Evolutionary conservation across 257 asterid genomes (phyloP), one percentile per base, ranked within the genome.

Genomic region (Echites panduratus): DNA sequence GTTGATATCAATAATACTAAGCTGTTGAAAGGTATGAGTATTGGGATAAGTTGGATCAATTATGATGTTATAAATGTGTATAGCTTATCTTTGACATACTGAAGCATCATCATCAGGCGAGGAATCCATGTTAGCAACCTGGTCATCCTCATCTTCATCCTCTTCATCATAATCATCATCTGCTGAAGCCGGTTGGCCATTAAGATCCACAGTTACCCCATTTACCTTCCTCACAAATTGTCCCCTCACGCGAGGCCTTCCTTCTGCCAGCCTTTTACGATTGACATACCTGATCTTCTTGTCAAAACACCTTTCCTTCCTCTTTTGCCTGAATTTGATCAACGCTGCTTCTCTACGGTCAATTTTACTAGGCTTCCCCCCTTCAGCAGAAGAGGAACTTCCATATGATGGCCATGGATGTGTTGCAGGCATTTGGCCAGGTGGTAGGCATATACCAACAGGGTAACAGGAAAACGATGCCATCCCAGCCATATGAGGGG

Each of bases 261-360:
- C 85, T 44, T 92, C 98, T n/a, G 99, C 98, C 57, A 95, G 94
- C 63, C 76, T 88, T 79, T 95, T 95, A 41, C 98, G 66, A 67
- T 95, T 95, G 52, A 85, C 97, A 71, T 95, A 95, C 87, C 99
- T 87, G 67, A 92, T 86, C 84, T 89, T 95, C 84, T 95, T 92
- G 86, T 92, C 93, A 79, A 90, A 95, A 75, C 98, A 95, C 73
- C 99, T 86, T 44, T 90, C 98, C 79, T 95, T 92, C 54, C 97
- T 85, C 77, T 92, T 95, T 81, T 89, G 96, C 77, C 96, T 87
- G 81, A 95, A 95, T 87, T 95, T 95, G 82, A 87, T 75, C 82
- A 95, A 79, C 10, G 99, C 99, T 7, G 92, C 98, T 89, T 87
- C 96, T 81, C 99, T 86, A 20, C 93, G 90, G 62, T 87, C 93